Conservation (phyloP, 371 early-diverging fungal genomes). For the Batrachochytrium dendrobatidis region DNA sequence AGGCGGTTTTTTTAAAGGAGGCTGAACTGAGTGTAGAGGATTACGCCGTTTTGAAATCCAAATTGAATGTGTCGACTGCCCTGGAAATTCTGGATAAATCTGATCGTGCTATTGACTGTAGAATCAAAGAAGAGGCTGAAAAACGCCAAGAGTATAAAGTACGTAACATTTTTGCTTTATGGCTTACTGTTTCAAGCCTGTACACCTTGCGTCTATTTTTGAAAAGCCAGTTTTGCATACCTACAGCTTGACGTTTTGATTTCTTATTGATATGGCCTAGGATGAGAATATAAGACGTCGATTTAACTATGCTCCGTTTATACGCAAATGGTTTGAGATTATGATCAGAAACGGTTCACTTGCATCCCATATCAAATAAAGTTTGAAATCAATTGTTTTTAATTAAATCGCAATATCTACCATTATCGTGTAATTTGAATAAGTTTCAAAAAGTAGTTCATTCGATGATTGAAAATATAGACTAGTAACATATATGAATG, state of each 20-base stretch:
- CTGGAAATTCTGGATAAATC: not conserved
- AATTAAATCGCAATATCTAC: no score
- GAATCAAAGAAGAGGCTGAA: not conserved
- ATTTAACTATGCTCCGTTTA: constrained; percentile 13
- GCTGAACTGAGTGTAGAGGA: no score
- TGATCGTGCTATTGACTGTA: not conserved
- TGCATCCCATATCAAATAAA: not conserved
- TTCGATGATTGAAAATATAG: no score
- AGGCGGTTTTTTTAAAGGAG: no score
- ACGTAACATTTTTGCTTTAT: constrained; percentile 13
- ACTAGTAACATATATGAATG: no score
- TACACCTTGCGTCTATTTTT: not conserved
- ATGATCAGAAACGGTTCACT: constrained; percentile 4
- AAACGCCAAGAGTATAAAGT: constrained; percentile 27
- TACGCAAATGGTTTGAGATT: constrained; percentile 7
- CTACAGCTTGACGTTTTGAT: not conserved
- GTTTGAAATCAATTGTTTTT: not conserved
- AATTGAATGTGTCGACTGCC: no score
- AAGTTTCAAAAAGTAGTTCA: no score
- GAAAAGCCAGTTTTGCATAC: not conserved
- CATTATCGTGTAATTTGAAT: no score
- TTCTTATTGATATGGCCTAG: constrained; percentile 1
- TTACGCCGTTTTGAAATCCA: no score
- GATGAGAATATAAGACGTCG: constrained; percentile 13
- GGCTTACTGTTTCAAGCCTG: no score